phyloP scores from a whole-genome alignment of 2,329 filamentous ascomycete species.

The Simplicillium aogashimaense region DNA sequence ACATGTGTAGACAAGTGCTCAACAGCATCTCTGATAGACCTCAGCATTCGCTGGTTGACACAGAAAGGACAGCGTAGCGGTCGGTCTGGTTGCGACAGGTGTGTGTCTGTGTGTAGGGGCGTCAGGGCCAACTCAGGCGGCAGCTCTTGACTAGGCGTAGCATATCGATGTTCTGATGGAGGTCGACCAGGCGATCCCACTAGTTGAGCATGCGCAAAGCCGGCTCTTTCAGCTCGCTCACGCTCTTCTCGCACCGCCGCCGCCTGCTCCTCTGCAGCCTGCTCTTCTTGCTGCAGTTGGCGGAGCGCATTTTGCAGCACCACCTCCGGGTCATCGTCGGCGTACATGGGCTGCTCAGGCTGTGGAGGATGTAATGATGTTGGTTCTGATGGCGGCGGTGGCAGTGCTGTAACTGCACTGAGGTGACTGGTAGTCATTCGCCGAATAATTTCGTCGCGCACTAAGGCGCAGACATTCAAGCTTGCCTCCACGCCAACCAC shows the following conservation, averaged over 20 bases:
- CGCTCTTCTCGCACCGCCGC: conserved; percentile 43
- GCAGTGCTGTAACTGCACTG: conserved; percentile 11
- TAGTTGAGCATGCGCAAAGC: conserved; percentile 17
- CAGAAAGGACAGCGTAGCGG: conserved; percentile 51
- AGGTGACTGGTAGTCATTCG: conserved; percentile 15
- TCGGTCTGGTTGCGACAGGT: conserved; percentile 33
- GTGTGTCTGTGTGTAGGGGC: conserved; percentile 40
- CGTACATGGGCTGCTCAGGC: conserved; percentile 28
- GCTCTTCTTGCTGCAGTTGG: conserved; percentile 49
- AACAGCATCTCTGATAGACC: conserved; percentile 50
- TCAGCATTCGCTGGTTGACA: conserved; percentile 50
- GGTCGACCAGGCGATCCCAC: conserved; percentile 19
- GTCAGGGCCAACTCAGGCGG: conserved; percentile 38
- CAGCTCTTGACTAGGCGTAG: conserved; percentile 23
- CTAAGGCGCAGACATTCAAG: conserved; percentile 43
- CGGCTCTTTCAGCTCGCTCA: conserved; percentile 34
- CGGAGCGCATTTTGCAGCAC: conserved; percentile 49
- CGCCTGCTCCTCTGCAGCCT: conserved; percentile 47
- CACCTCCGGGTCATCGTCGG: conserved; percentile 45
- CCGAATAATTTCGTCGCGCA: conserved; percentile 47
- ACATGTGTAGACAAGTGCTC: conserved; percentile 55
- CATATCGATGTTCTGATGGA: conserved; percentile 21
- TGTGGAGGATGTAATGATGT: conserved; percentile 15
- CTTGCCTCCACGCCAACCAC: conserved; percentile 44
- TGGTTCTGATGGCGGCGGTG: conserved; percentile 14